A percentile compares a stretch with the other conserved stretches of the same genome.
phyloP scores from a whole-genome alignment of 2,329 filamentous ascomycete species.

The Neocatenulostroma microsporum region DNA sequence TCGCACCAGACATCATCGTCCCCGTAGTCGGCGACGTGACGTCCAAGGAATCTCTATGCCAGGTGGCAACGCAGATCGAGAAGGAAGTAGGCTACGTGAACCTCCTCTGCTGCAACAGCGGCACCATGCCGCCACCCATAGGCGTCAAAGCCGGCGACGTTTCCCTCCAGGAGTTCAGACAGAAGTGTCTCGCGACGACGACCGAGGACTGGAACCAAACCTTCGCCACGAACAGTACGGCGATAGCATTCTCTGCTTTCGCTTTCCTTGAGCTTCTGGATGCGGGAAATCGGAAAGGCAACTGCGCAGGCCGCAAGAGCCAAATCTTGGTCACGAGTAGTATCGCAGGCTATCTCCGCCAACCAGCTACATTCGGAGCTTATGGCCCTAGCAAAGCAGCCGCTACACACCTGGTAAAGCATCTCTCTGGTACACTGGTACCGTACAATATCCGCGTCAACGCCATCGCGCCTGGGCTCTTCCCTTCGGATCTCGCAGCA shows the following conservation, averaged over 20 bases:
- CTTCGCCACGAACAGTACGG: conserved; percentile 9
- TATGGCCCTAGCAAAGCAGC: conserved; percentile 44
- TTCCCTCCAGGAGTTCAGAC: conserved; percentile 8
- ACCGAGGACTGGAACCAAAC: conserved; percentile 11
- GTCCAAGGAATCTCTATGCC: conserved; percentile 33
- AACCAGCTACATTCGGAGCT: conserved; percentile 28
- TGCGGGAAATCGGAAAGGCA: conserved; percentile 33
- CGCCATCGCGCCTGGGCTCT: conserved; percentile 48
- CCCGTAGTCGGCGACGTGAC: conserved; percentile 40
- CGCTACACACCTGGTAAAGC: conserved; percentile 43
- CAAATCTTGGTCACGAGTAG: conserved; percentile 44
- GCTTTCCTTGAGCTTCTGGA: conserved; percentile 37
- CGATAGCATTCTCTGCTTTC: conserved; percentile 28
- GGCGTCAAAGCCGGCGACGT: conserved; percentile 7
- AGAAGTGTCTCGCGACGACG: conserved; percentile 6
- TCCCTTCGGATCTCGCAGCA: conserved; percentile 55
- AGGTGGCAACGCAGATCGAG: conserved; percentile 31
- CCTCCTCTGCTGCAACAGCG: conserved; percentile 34
- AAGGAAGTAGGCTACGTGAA: conserved; percentile 28
- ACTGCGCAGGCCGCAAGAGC: conserved; percentile 22
- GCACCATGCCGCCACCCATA: conserved; percentile 22
- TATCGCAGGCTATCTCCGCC: conserved; percentile 39
- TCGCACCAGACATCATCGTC: conserved; percentile 29
- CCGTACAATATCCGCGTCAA: conserved; percentile 43
- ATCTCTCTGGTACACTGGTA: conserved; percentile 36